phyloP scores from a whole-genome alignment of 805 yeast species.

The Kockiozyma suomiensis region DNA sequence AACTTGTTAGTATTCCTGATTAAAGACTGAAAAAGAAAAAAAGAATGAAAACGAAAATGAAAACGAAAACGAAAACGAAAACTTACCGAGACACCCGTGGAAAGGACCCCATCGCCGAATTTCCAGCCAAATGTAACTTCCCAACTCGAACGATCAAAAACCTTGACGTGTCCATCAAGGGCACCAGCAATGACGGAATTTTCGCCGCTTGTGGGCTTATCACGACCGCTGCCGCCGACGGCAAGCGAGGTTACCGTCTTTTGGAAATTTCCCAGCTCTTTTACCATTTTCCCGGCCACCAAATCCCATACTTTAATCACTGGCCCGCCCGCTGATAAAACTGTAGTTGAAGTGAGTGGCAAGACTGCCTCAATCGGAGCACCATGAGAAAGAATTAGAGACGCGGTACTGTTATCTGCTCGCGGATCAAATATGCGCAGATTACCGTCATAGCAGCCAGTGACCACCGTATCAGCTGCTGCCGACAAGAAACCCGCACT shows the following conservation, averaged over 20 bases:
- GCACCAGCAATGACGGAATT: constrained; percentile 90
- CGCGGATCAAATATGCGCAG: constrained; percentile 86
- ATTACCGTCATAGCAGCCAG: constrained; percentile 92
- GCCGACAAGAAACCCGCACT: constrained; percentile 73
- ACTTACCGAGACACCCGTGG: constrained; percentile 58
- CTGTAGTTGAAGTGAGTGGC: constrained; percentile 68
- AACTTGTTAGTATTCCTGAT: too few relatives aligned
- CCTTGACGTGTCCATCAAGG: constrained; percentile 95
- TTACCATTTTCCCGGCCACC: constrained; percentile 68
- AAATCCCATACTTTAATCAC: constrained; percentile 90
- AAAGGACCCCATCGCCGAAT: constrained; percentile 88
- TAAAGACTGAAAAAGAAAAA: constrained; percentile 44
- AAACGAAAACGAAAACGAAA: neutral
- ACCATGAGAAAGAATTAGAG: constrained; percentile 60
- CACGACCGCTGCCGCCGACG: constrained; percentile 23
- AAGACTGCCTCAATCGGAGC: constrained; percentile 85
- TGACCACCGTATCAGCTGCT: constrained; percentile 72
- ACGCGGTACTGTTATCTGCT: constrained; percentile 56
- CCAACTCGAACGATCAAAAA: constrained; percentile 76
- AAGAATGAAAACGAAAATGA: neutral
- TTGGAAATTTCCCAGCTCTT: constrained; percentile 82
- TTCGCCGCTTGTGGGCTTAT: constrained; percentile 42
- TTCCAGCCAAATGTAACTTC: constrained; percentile 96
- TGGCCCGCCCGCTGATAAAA: constrained; percentile 82
- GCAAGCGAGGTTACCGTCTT: constrained; percentile 63